phyloP scores from a whole-genome alignment of 352 stramenopile genomes.

The Phytophthora syringae region DNA sequence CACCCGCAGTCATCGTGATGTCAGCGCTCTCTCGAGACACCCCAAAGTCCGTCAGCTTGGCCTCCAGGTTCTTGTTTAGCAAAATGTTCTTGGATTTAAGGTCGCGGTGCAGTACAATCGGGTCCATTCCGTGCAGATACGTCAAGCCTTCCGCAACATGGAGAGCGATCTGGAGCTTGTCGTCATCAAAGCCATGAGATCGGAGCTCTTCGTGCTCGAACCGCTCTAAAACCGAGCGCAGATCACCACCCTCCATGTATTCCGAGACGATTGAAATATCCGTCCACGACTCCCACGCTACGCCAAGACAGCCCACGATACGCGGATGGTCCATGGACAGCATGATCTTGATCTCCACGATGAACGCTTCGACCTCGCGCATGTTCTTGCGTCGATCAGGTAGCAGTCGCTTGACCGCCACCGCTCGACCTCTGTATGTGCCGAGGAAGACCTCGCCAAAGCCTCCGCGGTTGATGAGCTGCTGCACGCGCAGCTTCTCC shows the following conservation, averaged over 20 bases:
- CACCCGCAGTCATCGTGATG: slow-evolving; percentile 52
- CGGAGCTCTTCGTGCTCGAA: slow-evolving; percentile 43
- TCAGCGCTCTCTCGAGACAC: slow-evolving; percentile 45
- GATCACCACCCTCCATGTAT: slow-evolving; percentile 55
- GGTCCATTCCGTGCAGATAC: slow-evolving; percentile 50
- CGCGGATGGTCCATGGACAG: slow-evolving; percentile 46
- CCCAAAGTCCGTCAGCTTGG: slow-evolving; percentile 56
- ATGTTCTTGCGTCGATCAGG: slow-evolving; percentile 53
- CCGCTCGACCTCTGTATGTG: slow-evolving; percentile 41
- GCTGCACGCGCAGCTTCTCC: slow-evolving; percentile 42
- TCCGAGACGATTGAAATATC: slow-evolving; percentile 47
- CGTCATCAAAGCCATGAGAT: slow-evolving; percentile 35
- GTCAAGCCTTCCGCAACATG: slow-evolving; percentile 43
- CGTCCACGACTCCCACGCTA: slow-evolving; percentile 47
- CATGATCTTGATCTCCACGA: slow-evolving; percentile 52
- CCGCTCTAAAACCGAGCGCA: slow-evolving; percentile 41
- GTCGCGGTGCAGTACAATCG: slow-evolving; percentile 42
- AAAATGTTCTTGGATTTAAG: slow-evolving; percentile 56
- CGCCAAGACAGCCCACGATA: slow-evolving; percentile 51
- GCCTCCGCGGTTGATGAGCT: slow-evolving; percentile 50
- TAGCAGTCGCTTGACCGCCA: slow-evolving; percentile 61
- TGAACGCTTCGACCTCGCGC: slow-evolving; percentile 50
- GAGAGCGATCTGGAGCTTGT: slow-evolving; percentile 52
- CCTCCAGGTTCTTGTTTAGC: slow-evolving; percentile 37
- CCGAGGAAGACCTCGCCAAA: slow-evolving; percentile 55